These are phyloP conservation scores for Filobasidium floriforme DNA, from an alignment of 768 basidiomycete genomes.

Conservation along the genomic window DNA sequence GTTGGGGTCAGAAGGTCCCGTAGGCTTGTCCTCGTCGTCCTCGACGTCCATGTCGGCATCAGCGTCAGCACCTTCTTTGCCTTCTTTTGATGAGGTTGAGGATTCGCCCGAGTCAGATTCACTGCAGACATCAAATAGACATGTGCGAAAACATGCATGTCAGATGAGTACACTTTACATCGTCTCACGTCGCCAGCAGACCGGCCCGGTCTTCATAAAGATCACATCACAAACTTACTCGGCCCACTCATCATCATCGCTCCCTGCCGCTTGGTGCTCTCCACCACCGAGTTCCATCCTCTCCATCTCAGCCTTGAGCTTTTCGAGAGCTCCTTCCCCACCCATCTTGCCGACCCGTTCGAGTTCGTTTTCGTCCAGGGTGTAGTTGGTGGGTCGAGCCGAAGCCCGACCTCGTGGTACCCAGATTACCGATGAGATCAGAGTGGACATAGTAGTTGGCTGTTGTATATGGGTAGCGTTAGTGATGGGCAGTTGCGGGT, in stretches of 20 bases:
- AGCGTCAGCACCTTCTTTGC: constrained; percentile 40
- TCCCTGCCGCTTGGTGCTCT: constrained; percentile 60
- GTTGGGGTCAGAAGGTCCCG: constrained; percentile 49
- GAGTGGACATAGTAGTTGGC: constrained; percentile 37
- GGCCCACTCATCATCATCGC: constrained; percentile 66
- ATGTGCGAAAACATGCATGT: neutral
- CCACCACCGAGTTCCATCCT: constrained; percentile 64
- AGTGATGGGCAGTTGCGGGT: neutral
- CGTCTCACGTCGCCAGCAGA: too few relatives aligned
- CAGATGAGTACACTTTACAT: too few relatives aligned
- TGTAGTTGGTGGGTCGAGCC: constrained; percentile 73
- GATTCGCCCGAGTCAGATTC: constrained; percentile 11
- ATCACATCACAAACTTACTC: constrained; percentile 58
- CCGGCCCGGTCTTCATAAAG: neutral
- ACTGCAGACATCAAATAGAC: neutral
- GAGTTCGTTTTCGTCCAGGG: constrained; percentile 81
- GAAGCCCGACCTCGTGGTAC: constrained; percentile 70
- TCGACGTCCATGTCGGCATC: constrained; percentile 55
- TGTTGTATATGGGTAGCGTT: neutral
- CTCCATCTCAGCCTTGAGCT: constrained; percentile 71
- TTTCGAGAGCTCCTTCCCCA: constrained; percentile 78
- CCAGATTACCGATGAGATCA: constrained; percentile 50
- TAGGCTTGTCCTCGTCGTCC: constrained; percentile 47
- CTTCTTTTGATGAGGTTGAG: constrained; percentile 1
- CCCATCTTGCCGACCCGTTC: constrained; percentile 82